These are phyloP conservation scores for Tuber umbilicatum DNA, from an alignment of 495 filamentous ascomycete genomes.

Conservation along the genomic window DNA sequence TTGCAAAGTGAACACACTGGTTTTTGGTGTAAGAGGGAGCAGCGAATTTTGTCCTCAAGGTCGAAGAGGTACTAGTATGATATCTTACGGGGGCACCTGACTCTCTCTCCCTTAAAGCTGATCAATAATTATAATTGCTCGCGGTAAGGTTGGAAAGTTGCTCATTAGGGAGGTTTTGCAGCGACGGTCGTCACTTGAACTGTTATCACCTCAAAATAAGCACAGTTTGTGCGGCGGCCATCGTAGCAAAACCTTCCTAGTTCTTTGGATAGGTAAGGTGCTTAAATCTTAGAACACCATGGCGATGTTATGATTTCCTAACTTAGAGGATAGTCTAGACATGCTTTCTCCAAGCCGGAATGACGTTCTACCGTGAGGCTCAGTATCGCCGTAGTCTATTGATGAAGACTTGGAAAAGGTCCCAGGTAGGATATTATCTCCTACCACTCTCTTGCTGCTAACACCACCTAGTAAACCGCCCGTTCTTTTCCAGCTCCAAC, in stretches of 20 bases:
- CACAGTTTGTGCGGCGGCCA: no score
- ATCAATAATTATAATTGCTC: background rate
- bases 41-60: no score
- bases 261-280: background rate
- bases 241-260: no score
- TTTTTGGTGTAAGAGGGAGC: no score
- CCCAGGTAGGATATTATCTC: constrained; percentile 28
- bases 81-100: background rate
- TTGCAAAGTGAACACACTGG: no score
- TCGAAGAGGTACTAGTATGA: no score
- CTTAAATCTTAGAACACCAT: background rate
- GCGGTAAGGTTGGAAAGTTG: background rate
- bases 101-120: background rate
- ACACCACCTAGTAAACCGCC: constrained; percentile 45
- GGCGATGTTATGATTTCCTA: background rate
- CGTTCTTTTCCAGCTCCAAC: constrained; percentile 47
- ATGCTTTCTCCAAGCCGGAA: constrained; percentile 50
- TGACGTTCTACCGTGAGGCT: constrained; percentile 51
- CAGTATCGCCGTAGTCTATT: constrained; percentile 50
- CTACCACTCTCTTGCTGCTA: background rate
- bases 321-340: constrained; percentile 46
- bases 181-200: no score
- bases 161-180: no score
- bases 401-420: constrained; percentile 50
- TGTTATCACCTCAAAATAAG: no score